Conservation (phyloP, 371 early-diverging fungal species). For the Mucor circinelloides region DNA sequence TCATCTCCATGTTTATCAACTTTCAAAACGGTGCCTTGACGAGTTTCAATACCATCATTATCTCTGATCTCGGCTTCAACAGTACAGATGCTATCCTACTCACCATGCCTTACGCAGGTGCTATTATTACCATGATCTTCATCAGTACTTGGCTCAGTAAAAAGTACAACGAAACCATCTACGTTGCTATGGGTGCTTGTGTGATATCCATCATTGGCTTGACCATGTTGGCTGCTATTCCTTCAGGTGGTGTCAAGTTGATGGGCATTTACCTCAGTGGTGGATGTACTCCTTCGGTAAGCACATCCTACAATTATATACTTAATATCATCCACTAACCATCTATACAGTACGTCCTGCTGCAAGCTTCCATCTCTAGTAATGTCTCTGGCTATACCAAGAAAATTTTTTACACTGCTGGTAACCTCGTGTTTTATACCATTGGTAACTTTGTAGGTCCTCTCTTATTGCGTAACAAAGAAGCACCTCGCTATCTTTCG, state of each 20-base stretch:
- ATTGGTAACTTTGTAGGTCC: conserved; percentile 27
- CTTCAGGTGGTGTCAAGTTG: conserved; percentile 12
- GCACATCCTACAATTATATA: not conserved
- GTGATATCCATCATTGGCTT: conserved; percentile 9
- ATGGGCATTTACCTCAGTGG: conserved; percentile 21
- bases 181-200: conserved; percentile 7
- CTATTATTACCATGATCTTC: not conserved
- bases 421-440: conserved; percentile 21
- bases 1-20: conserved; percentile 21
- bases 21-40: conserved; percentile 31
- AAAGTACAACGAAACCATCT: conserved; percentile 8
- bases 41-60: conserved; percentile 19
- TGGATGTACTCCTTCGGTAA: conserved; percentile 10
- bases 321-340: too few species aligned
- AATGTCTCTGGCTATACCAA: conserved; percentile 34
- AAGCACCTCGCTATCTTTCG: conserved; percentile 33
- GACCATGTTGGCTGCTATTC: conserved; percentile 6
- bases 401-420: conserved; percentile 22
- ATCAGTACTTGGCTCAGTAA: conserved; percentile 7
- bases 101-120: conserved; percentile 11
- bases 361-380: conserved; percentile 16
- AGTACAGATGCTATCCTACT: conserved; percentile 18
- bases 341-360: conserved; percentile 8
- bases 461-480: conserved; percentile 16
- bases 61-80: conserved; percentile 19